Conservation (phyloP, 768 basidiomycete species). For the Mycena galericulata region DNA sequence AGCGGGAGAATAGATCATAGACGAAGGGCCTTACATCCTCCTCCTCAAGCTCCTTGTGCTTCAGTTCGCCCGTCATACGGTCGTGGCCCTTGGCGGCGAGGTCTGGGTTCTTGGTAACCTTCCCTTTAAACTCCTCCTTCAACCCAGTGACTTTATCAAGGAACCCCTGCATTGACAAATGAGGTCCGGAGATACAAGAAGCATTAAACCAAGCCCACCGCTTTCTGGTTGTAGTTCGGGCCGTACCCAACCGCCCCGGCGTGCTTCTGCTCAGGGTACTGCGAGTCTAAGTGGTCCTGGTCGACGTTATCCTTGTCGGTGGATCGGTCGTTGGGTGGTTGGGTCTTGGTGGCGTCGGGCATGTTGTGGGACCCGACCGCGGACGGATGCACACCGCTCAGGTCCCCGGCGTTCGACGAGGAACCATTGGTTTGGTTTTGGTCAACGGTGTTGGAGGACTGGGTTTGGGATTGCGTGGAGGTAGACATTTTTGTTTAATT, state of each 20-base stretch:
- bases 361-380: conserved; percentile 31
- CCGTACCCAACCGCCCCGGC: conserved; percentile 59
- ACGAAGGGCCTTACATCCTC: conserved; percentile 32
- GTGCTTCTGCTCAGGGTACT: conserved; percentile 57
- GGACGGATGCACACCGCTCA: conserved; percentile 35
- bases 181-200: background rate
- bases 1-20: background rate
- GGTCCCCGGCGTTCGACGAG: conserved; percentile 22
- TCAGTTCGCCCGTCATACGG: conserved; percentile 46
- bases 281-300: background rate
- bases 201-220: conserved; percentile 43
- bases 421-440: too few species aligned
- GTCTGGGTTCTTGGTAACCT: conserved; percentile 45
- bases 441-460: too few species aligned
- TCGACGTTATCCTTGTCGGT: conserved; percentile 17
- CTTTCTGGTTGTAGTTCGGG: conserved; percentile 50
- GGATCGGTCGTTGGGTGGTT: background rate
- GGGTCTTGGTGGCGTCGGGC: conserved; percentile 26
- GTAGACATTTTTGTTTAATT: conserved; percentile 30
- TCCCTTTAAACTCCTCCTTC: conserved; percentile 50
- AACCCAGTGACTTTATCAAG: conserved; percentile 48
- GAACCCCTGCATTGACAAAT: conserved; percentile 38
- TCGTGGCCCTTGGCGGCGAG: conserved; percentile 47
- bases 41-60: conserved; percentile 44
- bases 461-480: conserved; percentile 15